phyloP scores from a whole-genome alignment of 768 basidiomycete species.

The Mycena galericulata region DNA sequence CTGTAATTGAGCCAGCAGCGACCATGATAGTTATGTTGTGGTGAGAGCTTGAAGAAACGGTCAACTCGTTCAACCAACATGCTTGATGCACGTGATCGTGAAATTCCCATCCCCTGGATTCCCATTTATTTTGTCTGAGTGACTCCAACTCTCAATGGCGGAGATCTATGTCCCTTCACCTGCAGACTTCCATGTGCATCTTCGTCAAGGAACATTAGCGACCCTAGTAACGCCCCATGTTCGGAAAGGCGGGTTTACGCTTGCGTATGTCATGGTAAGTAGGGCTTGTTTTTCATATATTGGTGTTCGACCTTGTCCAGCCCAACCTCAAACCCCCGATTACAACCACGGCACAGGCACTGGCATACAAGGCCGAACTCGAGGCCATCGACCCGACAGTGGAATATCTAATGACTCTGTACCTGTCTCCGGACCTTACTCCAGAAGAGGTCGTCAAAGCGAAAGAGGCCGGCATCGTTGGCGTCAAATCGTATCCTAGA shows the following conservation, averaged over 20 bases:
- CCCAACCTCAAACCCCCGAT: conserved; percentile 95
- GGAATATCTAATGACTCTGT: conserved; percentile 96
- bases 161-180: conserved; percentile 63
- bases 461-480: conserved; percentile 83
- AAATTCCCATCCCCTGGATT: conserved; percentile 3
- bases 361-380: conserved; percentile 83
- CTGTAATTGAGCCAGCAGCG: conserved; percentile 88
- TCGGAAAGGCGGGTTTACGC: conserved; percentile 85
- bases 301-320: conserved; percentile 52
- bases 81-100: conserved; percentile 45
- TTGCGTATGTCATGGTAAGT: conserved; percentile 96
- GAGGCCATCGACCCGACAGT: conserved; percentile 79
- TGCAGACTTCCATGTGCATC: conserved; percentile 96
- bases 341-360: conserved; percentile 81
- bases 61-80: not conserved
- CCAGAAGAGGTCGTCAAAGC: conserved; percentile 93
- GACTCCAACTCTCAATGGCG: not conserved
- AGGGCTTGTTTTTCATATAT: conserved; percentile 17
- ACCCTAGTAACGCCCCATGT: conserved; percentile 92
- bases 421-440: conserved; percentile 91
- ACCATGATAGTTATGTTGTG: conserved; percentile 62
- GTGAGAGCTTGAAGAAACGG: not conserved
- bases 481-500: conserved; percentile 96
- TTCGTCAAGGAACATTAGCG: conserved; percentile 88
- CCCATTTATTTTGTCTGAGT: not conserved